These are phyloP conservation scores for Scopulariopsis brevicaulis DNA, from an alignment of 2,329 filamentous ascomycete species.

Conservation along the genomic window DNA sequence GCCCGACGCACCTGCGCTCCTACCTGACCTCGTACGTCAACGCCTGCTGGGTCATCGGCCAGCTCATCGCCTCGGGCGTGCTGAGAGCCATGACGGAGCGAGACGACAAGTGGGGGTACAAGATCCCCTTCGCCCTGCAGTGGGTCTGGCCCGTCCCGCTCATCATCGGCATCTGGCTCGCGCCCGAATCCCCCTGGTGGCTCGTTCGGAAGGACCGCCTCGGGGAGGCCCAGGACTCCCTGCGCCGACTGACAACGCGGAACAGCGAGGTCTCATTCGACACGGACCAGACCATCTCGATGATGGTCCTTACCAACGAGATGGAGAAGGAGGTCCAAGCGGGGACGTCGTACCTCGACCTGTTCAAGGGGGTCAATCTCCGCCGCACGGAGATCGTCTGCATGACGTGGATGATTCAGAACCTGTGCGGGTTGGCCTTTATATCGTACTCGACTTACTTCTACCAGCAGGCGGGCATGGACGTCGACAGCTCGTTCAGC, in stretches of 20 bases:
- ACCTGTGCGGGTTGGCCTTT: slow-evolving; percentile 37
- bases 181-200: slow-evolving; percentile 29
- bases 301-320: slow-evolving; percentile 85
- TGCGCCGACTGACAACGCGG: slow-evolving; percentile 39
- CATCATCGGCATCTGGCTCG: slow-evolving; percentile 12
- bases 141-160: slow-evolving; percentile 19
- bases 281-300: slow-evolving; percentile 30
- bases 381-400: slow-evolving; percentile 64
- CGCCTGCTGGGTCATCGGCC: slow-evolving; percentile 34
- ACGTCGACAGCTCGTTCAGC: slow-evolving; percentile 14
- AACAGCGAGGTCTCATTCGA: not conserved
- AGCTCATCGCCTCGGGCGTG: slow-evolving; percentile 29
- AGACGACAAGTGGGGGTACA: slow-evolving; percentile 20
- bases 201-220: slow-evolving; percentile 55
- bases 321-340: slow-evolving; percentile 65
- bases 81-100: slow-evolving; percentile 19
- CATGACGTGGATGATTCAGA: slow-evolving; percentile 53
- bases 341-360: slow-evolving; percentile 68
- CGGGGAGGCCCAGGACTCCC: slow-evolving; percentile 53
- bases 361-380: slow-evolving; percentile 68
- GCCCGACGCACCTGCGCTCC: slow-evolving; percentile 23
- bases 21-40: slow-evolving; percentile 33
- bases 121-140: slow-evolving; percentile 22
- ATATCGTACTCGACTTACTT: slow-evolving; percentile 19
- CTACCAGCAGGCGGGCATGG: slow-evolving; percentile 22